These are phyloP conservation scores for Chaetoceros muelleri DNA, from an alignment of 108 stramenopile species.

Conservation along the genomic window DNA sequence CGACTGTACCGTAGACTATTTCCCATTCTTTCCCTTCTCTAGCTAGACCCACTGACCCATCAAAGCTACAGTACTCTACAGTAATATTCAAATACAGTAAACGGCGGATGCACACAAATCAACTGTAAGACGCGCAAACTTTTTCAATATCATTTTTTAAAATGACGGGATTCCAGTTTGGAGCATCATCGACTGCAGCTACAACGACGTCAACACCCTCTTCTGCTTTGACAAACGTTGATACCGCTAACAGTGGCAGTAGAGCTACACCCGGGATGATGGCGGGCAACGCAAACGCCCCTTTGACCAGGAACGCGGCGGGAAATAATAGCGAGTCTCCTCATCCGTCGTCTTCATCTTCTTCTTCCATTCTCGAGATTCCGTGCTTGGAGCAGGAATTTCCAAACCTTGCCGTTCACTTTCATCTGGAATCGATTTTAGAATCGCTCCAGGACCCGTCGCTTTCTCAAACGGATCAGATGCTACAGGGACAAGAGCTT, in stretches of 20 bases:
- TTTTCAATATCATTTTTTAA: no score
- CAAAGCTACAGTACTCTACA: no score
- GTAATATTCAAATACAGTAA: no score
- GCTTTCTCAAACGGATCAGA: not conserved
- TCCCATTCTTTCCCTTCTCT: no score
- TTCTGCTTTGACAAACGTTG: constrained; percentile 7
- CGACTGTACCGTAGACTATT: no score
- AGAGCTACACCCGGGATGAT: constrained; percentile 5
- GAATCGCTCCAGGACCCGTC: constrained; percentile 3
- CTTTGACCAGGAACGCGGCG: not conserved
- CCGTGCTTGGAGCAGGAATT: constrained; percentile 26
- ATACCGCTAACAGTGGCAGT: not conserved
- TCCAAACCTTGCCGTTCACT: constrained; percentile 11
- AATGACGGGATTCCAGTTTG: no score
- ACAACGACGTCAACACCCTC: constrained; percentile 8
- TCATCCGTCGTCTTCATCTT: not conserved
- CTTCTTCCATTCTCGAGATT: not conserved
- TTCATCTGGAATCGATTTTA: not conserved
- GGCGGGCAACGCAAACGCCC: not conserved
- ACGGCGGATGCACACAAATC: no score
- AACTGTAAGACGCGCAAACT: no score
- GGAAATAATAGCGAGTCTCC: not conserved
- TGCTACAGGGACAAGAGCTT: constrained; percentile 24
- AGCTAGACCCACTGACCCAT: no score
- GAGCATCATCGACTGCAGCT: constrained; percentile 8